Evolutionary conservation across 169 alveolate species (phyloP).

Genomic region (Ichthyophthirius multifiliis): DNA sequence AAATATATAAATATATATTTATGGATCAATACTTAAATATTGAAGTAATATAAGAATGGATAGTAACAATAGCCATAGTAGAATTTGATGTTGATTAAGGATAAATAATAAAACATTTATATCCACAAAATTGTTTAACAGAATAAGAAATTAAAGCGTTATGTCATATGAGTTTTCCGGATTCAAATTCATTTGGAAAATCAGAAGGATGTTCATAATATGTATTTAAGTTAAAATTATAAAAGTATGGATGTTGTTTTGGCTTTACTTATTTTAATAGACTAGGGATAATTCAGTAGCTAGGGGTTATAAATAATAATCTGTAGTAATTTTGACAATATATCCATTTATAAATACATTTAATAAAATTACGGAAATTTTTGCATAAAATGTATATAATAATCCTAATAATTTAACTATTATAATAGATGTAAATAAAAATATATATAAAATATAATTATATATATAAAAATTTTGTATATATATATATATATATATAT

Average conservation of each 20-base stretch:
- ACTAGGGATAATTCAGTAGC: slow-evolving; percentile 22
- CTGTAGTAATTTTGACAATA: slow-evolving; percentile 18
- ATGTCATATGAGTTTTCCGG: slow-evolving; percentile 31
- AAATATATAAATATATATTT: too few species aligned
- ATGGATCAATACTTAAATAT: background rate
- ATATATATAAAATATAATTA: background rate
- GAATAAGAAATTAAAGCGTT: slow-evolving; percentile 15
- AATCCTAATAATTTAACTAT: background rate
- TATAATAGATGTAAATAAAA: slow-evolving; percentile 3
- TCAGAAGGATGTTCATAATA: slow-evolving; percentile 21
- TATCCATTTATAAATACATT: slow-evolving; percentile 22
- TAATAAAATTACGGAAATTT: slow-evolving; percentile 7
- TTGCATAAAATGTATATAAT: background rate
- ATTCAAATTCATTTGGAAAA: slow-evolving; percentile 36
- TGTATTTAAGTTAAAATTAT: slow-evolving; percentile 27
- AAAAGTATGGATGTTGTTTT: slow-evolving; percentile 13
- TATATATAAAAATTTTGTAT: background rate
- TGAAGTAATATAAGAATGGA: slow-evolving; percentile 5
- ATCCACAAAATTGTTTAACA: slow-evolving; percentile 16
- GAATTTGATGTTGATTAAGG: slow-evolving; percentile 42
- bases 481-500: background rate
- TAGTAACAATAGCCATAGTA: slow-evolving; percentile 26
- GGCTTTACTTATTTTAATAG: slow-evolving; percentile 27
- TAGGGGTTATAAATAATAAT: slow-evolving; percentile 32
- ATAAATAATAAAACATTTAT: slow-evolving; percentile 19